Evolutionary conservation across 148 eudicot genomes (phyloP), one percentile per base, ranked within the genome.

Genomic region (Rhododendron ferrugineum): DNA sequence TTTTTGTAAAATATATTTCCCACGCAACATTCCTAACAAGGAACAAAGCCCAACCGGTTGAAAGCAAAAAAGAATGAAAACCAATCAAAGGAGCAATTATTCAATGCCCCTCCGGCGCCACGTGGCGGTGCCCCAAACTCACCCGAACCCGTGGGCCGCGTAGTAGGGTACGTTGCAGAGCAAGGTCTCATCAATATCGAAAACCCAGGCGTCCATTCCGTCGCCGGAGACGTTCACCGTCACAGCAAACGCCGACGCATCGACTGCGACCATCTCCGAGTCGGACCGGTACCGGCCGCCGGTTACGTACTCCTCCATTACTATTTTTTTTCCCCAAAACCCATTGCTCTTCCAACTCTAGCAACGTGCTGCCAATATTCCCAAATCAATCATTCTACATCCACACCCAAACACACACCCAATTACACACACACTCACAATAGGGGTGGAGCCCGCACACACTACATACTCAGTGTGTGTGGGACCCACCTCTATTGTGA

Each of bases 151-250:
- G 82, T 91, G 91, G 62, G 5, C 82, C 8, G 85, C 87, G 78
- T 93, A 94, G 86, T 89, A 93, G 5, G 95, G 97, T 28, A 92
- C 60, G 83, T 95, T 94, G 0, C 93, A 89, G 22, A 94, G 91
- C 87, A 96, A 86, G 6, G 98, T 96, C 89, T 96, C 97, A 50
- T 96, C 98, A 79, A 96, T 88, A 83, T 96, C 98, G 58, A 96
- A 96, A 5, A 94, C 86, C 98, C 98, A 96, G 44, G 92, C 96
- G 73, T 92, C 94, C 80, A 82, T 88, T 0, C 95, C 98, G 70
- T 93, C 89, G 6, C 86, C 88, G 54, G 88, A n/a, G 42, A 93
- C 23, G 4, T 82, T 52, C 44, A 90, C 88, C n/a, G 89, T 87
- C 58, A 84, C 92, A 0, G 94, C 96, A 78, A 87, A 93, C 3